Conservation (phyloP, 805 yeast species). For the Kuraishia piskuri region DNA sequence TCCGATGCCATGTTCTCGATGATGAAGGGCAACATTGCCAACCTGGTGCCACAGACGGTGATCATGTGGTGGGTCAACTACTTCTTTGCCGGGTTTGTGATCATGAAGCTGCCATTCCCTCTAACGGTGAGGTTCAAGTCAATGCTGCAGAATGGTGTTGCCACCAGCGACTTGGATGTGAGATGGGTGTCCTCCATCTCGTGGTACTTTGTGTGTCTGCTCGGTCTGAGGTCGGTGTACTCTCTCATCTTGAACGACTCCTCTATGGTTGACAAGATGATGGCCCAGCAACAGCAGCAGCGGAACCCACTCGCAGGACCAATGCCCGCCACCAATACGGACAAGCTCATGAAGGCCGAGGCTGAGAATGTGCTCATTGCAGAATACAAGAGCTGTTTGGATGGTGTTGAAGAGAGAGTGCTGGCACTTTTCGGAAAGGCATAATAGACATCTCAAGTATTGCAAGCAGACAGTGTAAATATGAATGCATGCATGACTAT, state of each 20-base stretch:
- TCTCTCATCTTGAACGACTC: slow-evolving; percentile 55
- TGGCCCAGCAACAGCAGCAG: slow-evolving; percentile 27
- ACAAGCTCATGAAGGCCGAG: slow-evolving; percentile 55
- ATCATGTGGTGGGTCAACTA: slow-evolving; percentile 93
- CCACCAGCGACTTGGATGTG: slow-evolving; percentile 77
- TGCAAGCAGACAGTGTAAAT: no score
- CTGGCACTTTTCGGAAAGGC: slow-evolving; percentile 15
- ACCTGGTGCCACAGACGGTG: slow-evolving; percentile 83
- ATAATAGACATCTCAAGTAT: no score
- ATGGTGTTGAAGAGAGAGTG: slow-evolving; percentile 56
- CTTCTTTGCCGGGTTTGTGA: slow-evolving; percentile 85
- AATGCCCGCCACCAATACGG: slow-evolving; percentile 55
- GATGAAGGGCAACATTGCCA: slow-evolving; percentile 76
- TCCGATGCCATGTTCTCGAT: slow-evolving; percentile 67
- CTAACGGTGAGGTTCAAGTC: slow-evolving; percentile 82
- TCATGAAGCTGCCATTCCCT: slow-evolving; percentile 87
- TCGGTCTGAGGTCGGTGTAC: slow-evolving; percentile 78
- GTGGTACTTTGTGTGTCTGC: slow-evolving; percentile 86
- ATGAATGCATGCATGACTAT: no score
- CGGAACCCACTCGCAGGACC: slow-evolving; percentile 21
- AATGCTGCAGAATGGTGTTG: slow-evolving; percentile 85
- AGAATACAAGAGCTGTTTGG: slow-evolving; percentile 45
- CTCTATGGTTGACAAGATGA: slow-evolving; percentile 34
- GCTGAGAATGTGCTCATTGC: slow-evolving; percentile 63
- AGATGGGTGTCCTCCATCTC: slow-evolving; percentile 91